Evolutionary conservation across 441 rosid species (phyloP), one percentile per base, ranked within the genome.

Genomic region (Jatropha podagrica): DNA sequence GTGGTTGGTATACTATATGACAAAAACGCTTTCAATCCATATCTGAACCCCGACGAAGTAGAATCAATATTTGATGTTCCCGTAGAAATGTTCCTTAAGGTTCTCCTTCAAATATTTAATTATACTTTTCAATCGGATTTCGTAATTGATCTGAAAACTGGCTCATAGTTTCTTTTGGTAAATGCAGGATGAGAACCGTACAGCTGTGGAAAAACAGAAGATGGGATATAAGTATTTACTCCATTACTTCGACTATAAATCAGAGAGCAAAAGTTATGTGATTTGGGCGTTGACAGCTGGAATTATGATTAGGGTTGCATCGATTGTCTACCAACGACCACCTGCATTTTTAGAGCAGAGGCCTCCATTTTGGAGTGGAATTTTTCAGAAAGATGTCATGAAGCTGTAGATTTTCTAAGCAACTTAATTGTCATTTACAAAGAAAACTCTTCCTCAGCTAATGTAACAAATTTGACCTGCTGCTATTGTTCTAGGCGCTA

Each of bases 211-310:
- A 75, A 81, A 68, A 78, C 88, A 87, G 80, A 13, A 84, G 81
- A 82, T 73, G 82, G 96, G 88, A 67, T 44, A 81, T 49, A 84
- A 72, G 64, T 90, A 82, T 78, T 76, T 87, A 5, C 86, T 93
- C 59, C 98, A 90, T 59, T 84, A 70, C 84, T 93, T 91, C 18
- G 82, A 91, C 65, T 87, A 86, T 72, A 78, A 80, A 62, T 78
- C 83, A n/a, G 83, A 77, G 26, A 83, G 81, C 42, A 42, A 41
- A 46, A 84, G 62, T 37, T 86, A 81, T 54, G 70, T 79, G 41
- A 87, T 90, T 59, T 93, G 91, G 92, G 92, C 88, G 65, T 74
- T 91, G 68, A 90, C 96, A 10, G 93, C 98, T 56, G 92, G 87
- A 68, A 89, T 90, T 68, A 67, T 90, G 81, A 91, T 89, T 52